These are phyloP conservation scores for Nigrospora osmanthi DNA, from an alignment of 2,329 filamentous ascomycete genomes.

Conservation along the genomic window DNA sequence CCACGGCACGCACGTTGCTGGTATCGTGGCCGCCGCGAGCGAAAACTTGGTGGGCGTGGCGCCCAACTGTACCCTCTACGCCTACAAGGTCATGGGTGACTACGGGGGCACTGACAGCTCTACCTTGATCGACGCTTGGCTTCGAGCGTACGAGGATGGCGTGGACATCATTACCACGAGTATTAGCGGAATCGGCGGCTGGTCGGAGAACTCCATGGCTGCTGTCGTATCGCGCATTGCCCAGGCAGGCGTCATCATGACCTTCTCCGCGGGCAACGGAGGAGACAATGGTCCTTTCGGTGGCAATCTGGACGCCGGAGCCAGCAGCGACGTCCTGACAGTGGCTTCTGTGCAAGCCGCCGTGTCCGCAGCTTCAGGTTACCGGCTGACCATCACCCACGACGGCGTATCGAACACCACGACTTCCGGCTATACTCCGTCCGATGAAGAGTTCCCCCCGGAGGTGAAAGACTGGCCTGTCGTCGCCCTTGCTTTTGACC, in stretches of 20 bases:
- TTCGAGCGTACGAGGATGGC: slow-evolving; percentile 30
- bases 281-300: not conserved
- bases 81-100: slow-evolving; percentile 29
- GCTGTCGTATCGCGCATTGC: slow-evolving; percentile 4
- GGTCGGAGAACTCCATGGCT: slow-evolving; percentile 2
- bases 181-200: slow-evolving; percentile 3
- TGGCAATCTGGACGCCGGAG: not conserved
- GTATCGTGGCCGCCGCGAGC: slow-evolving; percentile 8
- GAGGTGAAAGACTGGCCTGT: not conserved
- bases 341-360: not conserved
- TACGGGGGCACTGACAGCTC: slow-evolving; percentile 22
- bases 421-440: slow-evolving; percentile 5
- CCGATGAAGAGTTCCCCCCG: not conserved
- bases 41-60: slow-evolving; percentile 29
- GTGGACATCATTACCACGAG: slow-evolving; percentile 7
- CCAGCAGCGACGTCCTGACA: not conserved
- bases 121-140: slow-evolving; percentile 28
- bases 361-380: not conserved
- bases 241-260: slow-evolving; percentile 5
- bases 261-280: slow-evolving; percentile 5
- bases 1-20: not conserved
- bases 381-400: not conserved
- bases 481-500: not conserved
- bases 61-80: slow-evolving; percentile 28
- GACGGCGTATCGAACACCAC: not conserved